Evolutionary conservation across 108 stramenopile species (phyloP).

Genomic region (Epipyxis sp.): DNA sequence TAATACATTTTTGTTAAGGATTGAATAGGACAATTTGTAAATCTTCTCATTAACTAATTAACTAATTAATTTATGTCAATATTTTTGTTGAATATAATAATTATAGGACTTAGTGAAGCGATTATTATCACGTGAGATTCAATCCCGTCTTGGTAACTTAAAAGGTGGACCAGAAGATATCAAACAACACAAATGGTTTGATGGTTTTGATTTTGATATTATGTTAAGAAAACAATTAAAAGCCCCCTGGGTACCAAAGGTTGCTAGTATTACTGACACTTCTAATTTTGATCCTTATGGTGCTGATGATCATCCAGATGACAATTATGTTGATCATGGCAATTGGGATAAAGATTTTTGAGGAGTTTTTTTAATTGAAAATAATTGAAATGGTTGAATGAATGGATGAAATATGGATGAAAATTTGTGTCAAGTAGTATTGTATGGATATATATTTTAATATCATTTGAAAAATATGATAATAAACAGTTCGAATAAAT

Average conservation of each 20-base stretch:
- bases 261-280: conserved; percentile 84
- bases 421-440: too few relatives aligned
- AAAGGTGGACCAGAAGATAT: conserved; percentile 34
- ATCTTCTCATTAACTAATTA: too few relatives aligned
- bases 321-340: conserved; percentile 24
- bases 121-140: conserved; percentile 23
- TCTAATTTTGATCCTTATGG: conserved; percentile 94
- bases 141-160: conserved; percentile 33
- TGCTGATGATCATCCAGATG: conserved; percentile 70
- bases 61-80: neutral
- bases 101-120: conserved; percentile 36
- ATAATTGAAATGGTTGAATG: too few relatives aligned
- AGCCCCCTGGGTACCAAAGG: conserved; percentile 90
- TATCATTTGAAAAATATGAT: too few relatives aligned
- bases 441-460: too few relatives aligned
- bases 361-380: conserved; percentile 21
- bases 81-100: conserved; percentile 1
- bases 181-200: conserved; percentile 35
- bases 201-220: conserved; percentile 16
- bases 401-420: too few relatives aligned
- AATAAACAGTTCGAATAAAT: too few relatives aligned
- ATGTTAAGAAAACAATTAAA: conserved; percentile 66
- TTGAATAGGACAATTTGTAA: too few relatives aligned
- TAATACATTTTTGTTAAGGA: too few relatives aligned
- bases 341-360: conserved; percentile 29